Conservation (phyloP, 139 green algal species). For the Tetradesmus lagerheimii region DNA sequence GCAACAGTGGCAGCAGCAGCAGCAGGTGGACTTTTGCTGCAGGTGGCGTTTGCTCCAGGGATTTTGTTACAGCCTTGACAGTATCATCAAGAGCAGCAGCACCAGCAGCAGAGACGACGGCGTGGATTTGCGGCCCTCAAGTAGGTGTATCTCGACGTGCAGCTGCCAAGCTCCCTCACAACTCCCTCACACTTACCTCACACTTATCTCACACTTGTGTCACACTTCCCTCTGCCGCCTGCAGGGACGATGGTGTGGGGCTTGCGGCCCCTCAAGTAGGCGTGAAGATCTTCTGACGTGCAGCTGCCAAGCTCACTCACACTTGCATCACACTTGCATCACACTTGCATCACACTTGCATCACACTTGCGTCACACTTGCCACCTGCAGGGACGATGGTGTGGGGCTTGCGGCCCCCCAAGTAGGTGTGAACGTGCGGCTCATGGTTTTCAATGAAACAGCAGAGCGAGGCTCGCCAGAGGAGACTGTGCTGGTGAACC, state of each 20-base stretch:
- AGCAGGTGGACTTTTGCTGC: no score
- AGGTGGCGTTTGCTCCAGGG: no score
- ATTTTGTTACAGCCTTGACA: background rate
- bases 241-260: constrained; percentile 90
- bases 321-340: no score
- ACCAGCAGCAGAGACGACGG: constrained; percentile 57
- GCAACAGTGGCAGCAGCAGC: no score
- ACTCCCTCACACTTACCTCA: no score
- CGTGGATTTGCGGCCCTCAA: constrained; percentile 97
- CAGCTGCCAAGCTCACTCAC: no score
- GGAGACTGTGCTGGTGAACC: constrained; percentile 97
- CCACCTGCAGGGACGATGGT: constrained; percentile 89
- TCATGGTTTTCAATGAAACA: constrained; percentile 98
- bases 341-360: no score
- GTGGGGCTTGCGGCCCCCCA: constrained; percentile 96
- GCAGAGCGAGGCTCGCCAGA: constrained; percentile 60
- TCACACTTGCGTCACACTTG: no score
- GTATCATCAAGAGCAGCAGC: background rate
- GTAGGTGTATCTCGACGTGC: constrained; percentile 99
- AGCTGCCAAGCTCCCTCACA: no score
- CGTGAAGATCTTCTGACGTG: constrained; percentile 97
- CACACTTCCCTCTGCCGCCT: no score
- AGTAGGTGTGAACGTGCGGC: constrained; percentile 96
- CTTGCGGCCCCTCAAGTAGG: constrained; percentile 98
- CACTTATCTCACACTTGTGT: no score